Base-by-base conservation (phyloP, 352 stramenopile species). In the Phytophthora macrochlamydospora region DNA sequence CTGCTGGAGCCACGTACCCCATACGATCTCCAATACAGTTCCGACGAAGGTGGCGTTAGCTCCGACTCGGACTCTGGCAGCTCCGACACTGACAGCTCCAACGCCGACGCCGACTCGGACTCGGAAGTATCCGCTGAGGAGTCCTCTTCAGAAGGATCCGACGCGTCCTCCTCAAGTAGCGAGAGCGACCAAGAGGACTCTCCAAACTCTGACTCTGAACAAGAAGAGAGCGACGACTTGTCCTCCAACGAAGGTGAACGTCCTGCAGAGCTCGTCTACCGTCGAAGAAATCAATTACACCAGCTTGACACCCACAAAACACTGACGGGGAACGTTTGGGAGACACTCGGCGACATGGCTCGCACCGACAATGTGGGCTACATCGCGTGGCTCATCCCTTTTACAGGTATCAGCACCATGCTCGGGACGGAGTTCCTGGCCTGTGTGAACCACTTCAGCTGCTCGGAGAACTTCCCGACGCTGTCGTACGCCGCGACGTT, bases 401-500 rank as follows among this genome's bases (percentile, higher is more conserved):
- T 89, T 32, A 85, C 71, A 0, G 89, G 89, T 37, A 76, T 95
- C 56, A 63, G 67, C 24, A 94, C 89, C 24, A 94, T 96, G 83
- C 53, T 91, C 11, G 30, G 65, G 12, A 95, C 87, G 11, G 87
- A 93, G 51, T 55, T 76, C 0, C 65, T 94, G 51, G 88, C 87
- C 28, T 96, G 89, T 58, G 53, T 53, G 0, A 69, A 82, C 48
- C 85, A 95, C 52, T 96, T 94, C 61, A 78, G 81, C 49, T 96
- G 89, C 62, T 72, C 81, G 0, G 70, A 79, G 28, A 65, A 90
- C 33, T 95, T 87, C 71, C 89, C 89, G 30, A 96, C 89, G 52
- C 73, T 96, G 12, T 96, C 89, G 56, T 94, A 93, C 58, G 87
- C 89, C 6, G 89, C 89, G 30, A 90, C 83, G 28, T 94, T 93